Evolutionary conservation across 345 rosid genomes (phyloP).

Genomic region (Eucalyptus erythrocorys): DNA sequence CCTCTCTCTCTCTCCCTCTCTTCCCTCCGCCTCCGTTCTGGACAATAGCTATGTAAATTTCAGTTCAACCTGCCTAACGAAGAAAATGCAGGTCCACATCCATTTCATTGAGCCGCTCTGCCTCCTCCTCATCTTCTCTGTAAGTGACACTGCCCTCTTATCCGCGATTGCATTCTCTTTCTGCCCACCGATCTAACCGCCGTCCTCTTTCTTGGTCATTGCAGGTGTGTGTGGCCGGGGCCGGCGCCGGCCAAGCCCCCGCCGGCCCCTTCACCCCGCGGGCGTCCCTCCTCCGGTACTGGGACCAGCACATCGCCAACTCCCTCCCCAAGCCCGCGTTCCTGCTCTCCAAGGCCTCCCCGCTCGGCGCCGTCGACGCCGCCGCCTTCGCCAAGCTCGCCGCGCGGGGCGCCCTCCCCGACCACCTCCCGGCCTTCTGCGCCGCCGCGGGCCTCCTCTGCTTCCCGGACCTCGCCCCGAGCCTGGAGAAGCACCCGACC

Average conservation of each 20-base stretch:
- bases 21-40: too few relatives aligned
- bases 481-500: conserved; percentile 17
- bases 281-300: conserved; percentile 30
- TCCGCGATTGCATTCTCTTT: not conserved
- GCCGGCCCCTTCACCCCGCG: conserved; percentile 20
- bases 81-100: not conserved
- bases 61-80: too few relatives aligned
- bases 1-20: too few relatives aligned
- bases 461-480: conserved; percentile 22
- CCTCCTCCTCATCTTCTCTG: not conserved
- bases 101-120: not conserved
- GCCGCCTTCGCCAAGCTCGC: conserved; percentile 34
- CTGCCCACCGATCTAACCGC: not conserved
- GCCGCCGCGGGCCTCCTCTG: conserved; percentile 35
- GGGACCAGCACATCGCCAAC: conserved; percentile 28
- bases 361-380: conserved; percentile 18
- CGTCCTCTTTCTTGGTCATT: not conserved
- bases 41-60: too few relatives aligned
- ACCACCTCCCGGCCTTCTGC: conserved; percentile 25
- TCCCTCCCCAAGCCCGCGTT: conserved; percentile 11
- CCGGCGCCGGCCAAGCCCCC: not conserved
- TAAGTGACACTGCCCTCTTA: not conserved
- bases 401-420: conserved; percentile 4
- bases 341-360: conserved; percentile 29
- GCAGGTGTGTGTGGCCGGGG: not conserved